Evolutionary conservation across 75 land plant genomes (phyloP), one percentile per base, ranked within the genome.

Genomic region (Picea glauca): DNA sequence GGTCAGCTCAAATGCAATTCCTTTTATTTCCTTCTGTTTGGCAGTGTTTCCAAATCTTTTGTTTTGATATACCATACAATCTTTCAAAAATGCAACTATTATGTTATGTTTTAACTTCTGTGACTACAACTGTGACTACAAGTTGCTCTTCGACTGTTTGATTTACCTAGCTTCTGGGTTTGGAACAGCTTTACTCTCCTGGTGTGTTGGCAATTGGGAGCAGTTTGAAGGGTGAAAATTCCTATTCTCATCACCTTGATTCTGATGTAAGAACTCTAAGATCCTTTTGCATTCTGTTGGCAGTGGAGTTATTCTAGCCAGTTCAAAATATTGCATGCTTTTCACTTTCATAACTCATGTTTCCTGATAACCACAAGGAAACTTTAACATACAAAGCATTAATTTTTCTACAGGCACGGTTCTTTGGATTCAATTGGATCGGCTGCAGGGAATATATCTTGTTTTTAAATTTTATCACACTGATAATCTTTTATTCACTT

Each of bases 241-340:
- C 99, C 38, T 98, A 98, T 72, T 98, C 99, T 50, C 99, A 98
- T 88, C 99, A 98, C 86, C 89, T 98, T 78, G 99, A 98, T 77
- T 82, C 98, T 73, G 99, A 98, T 85, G 97, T 96, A 90, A 81
- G 98, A 13, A 43, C 32, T 56, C 1, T 76, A 2, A 18, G 21
- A 58, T 32, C 13, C 17, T 40, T 59, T 76, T 58, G 18, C 8
- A 12, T 30, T 23, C 43, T 64, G 32, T 9, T 60, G 54, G 14
- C 46, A 62, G 50, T 32, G 23, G 15, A 7, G 67, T 77, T 38
- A 64, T 18, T 40, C 12, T 72, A 40, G 73, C 21, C 32, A 8
- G 54, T 7, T 46, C 54, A 46, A 46, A 46, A 61, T 18, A 3
- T 14, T 62, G 63, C 63, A 62, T 62, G 63, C n/a, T 62, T 15